phyloP scores from a whole-genome alignment of 192 early-diverging fungal species.

The Coemansia nantahalensis region DNA sequence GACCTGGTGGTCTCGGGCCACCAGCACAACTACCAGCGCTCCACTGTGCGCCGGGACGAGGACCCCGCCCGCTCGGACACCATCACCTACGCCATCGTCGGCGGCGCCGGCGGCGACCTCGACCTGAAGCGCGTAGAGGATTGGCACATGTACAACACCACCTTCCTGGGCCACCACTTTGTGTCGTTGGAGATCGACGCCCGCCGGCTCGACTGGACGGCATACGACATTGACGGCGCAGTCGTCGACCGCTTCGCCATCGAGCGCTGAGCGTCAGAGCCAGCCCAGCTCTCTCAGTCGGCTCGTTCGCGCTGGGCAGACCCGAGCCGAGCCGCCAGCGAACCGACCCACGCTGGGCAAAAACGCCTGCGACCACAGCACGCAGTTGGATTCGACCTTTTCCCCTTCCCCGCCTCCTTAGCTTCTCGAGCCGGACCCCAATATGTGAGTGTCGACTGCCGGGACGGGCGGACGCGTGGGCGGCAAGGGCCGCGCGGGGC shows the following conservation, averaged over 20 bases:
- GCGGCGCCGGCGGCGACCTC: conserved; percentile 67
- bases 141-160: conserved; percentile 60
- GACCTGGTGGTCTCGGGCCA: conserved; percentile 76
- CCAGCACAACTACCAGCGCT: conserved; percentile 75
- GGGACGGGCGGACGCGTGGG: too few species aligned
- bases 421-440: too few species aligned
- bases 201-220: conserved; percentile 26
- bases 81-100: conserved; percentile 68
- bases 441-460: too few species aligned
- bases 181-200: conserved; percentile 43
- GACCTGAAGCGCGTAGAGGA: conserved; percentile 63
- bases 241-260: conserved; percentile 33
- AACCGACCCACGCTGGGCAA: too few species aligned
- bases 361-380: too few species aligned
- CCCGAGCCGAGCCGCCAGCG: too few species aligned
- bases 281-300: too few species aligned
- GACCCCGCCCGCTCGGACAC: conserved; percentile 40
- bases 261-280: neutral
- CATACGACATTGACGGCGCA: conserved; percentile 13
- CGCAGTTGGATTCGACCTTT: too few species aligned
- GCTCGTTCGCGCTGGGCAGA: too few species aligned
- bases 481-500: too few species aligned
- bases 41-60: conserved; percentile 15
- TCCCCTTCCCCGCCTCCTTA: too few species aligned
- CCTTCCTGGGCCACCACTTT: conserved; percentile 53